Percentiles rank a stretch among this genome's conserved stretches.
Evolutionary conservation across 352 stramenopile species (phyloP).

Genomic region (Phytophthora hybrid): DNA sequence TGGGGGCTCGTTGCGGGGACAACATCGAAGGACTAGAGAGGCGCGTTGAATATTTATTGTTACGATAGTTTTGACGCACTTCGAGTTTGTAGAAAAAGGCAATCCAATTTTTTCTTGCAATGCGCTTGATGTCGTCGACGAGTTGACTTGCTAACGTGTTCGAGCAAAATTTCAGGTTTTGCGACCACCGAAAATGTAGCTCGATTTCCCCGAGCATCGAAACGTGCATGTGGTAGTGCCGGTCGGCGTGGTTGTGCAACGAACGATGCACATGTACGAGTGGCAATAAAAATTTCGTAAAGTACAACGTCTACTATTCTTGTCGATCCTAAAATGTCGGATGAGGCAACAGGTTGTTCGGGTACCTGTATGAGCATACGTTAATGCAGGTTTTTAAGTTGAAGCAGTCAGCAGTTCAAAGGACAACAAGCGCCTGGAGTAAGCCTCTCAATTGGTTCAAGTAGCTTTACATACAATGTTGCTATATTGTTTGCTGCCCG

Average conservation of each 20-base stretch:
- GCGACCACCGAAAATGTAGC: conserved; percentile 23
- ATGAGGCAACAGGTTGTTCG: no score
- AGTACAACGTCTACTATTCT: no score
- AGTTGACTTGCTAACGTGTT: conserved; percentile 24
- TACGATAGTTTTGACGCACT: conserved; percentile 52
- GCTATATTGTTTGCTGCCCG: background rate
- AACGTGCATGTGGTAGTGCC: conserved; percentile 8
- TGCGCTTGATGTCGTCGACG: conserved; percentile 14
- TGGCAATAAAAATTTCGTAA: no score
- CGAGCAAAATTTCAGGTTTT: conserved; percentile 1
- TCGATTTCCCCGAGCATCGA: conserved; percentile 16
- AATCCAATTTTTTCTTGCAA: conserved; percentile 40
- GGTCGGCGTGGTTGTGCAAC: background rate
- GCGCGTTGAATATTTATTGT: conserved; percentile 57
- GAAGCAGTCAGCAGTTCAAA: no score
- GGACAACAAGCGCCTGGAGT: no score
- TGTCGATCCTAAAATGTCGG: no score
- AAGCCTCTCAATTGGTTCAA: no score
- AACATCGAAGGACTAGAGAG: conserved; percentile 23
- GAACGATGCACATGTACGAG: no score
- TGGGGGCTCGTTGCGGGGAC: conserved; percentile 22
- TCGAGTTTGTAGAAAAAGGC: conserved; percentile 51
- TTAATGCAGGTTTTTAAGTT: no score
- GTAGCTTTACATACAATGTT: background rate
- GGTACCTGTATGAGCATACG: no score